These are phyloP conservation scores for Orbilia quercus DNA, from an alignment of 2,329 filamentous ascomycete genomes.

Conservation along the genomic window DNA sequence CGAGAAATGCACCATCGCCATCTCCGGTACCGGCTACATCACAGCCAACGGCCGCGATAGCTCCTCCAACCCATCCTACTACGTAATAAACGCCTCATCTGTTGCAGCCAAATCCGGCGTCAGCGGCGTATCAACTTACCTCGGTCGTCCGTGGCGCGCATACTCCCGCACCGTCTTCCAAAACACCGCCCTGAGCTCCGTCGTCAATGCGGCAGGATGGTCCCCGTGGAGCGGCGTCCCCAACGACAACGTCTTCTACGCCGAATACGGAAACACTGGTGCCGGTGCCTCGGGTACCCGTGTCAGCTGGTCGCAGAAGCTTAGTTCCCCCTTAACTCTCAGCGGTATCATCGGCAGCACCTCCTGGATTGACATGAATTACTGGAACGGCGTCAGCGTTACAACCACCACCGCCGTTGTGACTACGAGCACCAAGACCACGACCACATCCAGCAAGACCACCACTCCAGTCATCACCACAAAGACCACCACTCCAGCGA, in stretches of 20 bases:
- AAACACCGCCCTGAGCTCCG: slow-evolving; percentile 67
- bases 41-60: slow-evolving; percentile 66
- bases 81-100: slow-evolving; percentile 69
- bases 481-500: slow-evolving; percentile 6
- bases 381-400: slow-evolving; percentile 44
- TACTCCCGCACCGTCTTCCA: slow-evolving; percentile 69
- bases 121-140: slow-evolving; percentile 64
- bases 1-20: slow-evolving; percentile 66
- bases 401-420: slow-evolving; percentile 19
- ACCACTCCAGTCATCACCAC: slow-evolving; percentile 12
- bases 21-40: slow-evolving; percentile 66
- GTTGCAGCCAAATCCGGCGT: slow-evolving; percentile 64
- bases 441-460: slow-evolving; percentile 14
- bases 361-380: slow-evolving; percentile 55
- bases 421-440: slow-evolving; percentile 15
- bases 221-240: slow-evolving; percentile 67
- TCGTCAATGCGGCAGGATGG: slow-evolving; percentile 73
- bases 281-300: slow-evolving; percentile 68
- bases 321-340: slow-evolving; percentile 34
- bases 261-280: slow-evolving; percentile 72
- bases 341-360: slow-evolving; percentile 48
- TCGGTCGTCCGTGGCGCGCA: slow-evolving; percentile 69
- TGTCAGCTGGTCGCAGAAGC: slow-evolving; percentile 61
- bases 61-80: slow-evolving; percentile 65
- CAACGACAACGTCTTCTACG: slow-evolving; percentile 68